A percentile compares a stretch with the other conserved stretches of the same genome.
These are phyloP conservation scores for Elsinoe perseae DNA, from an alignment of 2,329 filamentous ascomycete genomes.

Conservation along the genomic window DNA sequence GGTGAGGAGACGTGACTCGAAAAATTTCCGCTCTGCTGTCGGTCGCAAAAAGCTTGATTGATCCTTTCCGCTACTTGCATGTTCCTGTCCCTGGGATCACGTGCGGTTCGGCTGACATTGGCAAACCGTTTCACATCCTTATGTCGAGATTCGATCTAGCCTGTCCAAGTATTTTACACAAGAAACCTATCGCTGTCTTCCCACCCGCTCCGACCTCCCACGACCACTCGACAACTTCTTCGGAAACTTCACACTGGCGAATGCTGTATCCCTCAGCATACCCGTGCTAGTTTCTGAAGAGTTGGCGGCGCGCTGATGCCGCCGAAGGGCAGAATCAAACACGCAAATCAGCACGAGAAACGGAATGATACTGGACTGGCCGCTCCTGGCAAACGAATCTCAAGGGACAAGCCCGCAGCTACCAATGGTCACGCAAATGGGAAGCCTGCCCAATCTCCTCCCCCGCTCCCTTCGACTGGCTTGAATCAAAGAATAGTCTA, in stretches of 20 bases:
- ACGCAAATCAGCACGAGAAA: constrained; percentile 42
- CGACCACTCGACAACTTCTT: neutral
- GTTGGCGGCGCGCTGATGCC: constrained; percentile 37
- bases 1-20: constrained; percentile 13
- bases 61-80: constrained; percentile 7
- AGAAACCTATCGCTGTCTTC: neutral
- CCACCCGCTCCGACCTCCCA: constrained; percentile 11
- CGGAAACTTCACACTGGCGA: constrained; percentile 11
- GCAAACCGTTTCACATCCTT: constrained; percentile 14
- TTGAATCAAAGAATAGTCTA: constrained; percentile 34
- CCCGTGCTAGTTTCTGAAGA: constrained; percentile 11
- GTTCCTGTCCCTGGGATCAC: constrained; percentile 1
- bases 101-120: constrained; percentile 2
- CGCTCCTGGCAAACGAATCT: constrained; percentile 63
- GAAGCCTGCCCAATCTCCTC: constrained; percentile 31
- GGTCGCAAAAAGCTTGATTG: constrained; percentile 13
- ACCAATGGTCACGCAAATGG: constrained; percentile 36
- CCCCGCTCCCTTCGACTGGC: constrained; percentile 33
- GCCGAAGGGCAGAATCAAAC: constrained; percentile 39
- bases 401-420: constrained; percentile 39
- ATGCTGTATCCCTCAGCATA: constrained; percentile 14
- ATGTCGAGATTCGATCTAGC: constrained; percentile 12
- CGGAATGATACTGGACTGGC: constrained; percentile 84
- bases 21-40: constrained; percentile 9
- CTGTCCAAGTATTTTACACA: constrained; percentile 14